Base-by-base conservation (phyloP, 129 eudicot species). In the Glebionis coronaria region DNA sequence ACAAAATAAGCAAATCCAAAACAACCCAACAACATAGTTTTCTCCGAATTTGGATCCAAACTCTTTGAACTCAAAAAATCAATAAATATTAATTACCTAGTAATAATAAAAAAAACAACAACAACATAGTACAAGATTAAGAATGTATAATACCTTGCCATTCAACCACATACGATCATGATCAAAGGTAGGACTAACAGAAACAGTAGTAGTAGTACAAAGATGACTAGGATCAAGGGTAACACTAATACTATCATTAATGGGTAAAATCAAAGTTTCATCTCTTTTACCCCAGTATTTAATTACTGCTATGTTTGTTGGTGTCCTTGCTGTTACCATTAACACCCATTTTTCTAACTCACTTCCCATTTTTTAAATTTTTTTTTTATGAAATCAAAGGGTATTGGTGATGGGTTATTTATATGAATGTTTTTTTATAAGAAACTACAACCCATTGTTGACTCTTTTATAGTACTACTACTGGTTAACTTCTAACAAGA, bases 231-330 rank as follows among this genome's bases (percentile, higher is more conserved):
- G 99, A 77, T 94, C 99, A 46, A 94, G 91, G 63, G 99, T 94
- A 44, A 94, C 95, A 66, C 99, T 94, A 21, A 94, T 90, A 46
- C 99, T 94, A 35, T 90, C 97, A 73, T 94, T 94, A 65, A 94
- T 83, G 3, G 99, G 93, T 60, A 94, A 80, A 47, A 94, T 94
- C 55, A 94, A 79, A 15, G 81, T 86, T 53, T 94, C 99, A 19
- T 94, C 97, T n/a, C 99, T 81, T 81, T 94, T 94, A 28, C 99
- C 82, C 99, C 99, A 94, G 44, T 94, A 94, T 81, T 94, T 94
- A 0, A 89, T 94, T 81, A 94, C 99, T 5, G 99, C 97, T 5
- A 94, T 94, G 83, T 94, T 94, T 19, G 99, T 94, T 46, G 99
- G 99, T 13, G 99, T 94, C 45, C 90, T 87, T 12, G 95, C 97